Conservation (phyloP, 1,284 basidiomycete genomes). For the Bothia castanella region DNA sequence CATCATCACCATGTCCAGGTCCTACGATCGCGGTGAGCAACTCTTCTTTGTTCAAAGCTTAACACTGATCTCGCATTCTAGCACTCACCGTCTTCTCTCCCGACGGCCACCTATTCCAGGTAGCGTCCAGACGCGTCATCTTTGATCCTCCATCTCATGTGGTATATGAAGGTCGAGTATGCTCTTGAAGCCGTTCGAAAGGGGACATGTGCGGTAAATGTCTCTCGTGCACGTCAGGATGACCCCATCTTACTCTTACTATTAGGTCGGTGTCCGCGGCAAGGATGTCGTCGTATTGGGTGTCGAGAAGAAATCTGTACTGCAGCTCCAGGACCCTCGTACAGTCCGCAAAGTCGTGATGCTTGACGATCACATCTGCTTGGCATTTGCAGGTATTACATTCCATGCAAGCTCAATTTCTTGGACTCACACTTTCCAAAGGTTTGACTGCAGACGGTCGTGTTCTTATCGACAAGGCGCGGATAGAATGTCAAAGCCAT, state of each 20-base stretch:
- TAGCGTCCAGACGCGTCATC: slow-evolving; percentile 35
- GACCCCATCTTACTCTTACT: slow-evolving; percentile 10
- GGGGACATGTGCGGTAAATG: slow-evolving; percentile 90
- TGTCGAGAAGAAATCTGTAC: slow-evolving; percentile 97
- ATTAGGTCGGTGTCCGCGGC: slow-evolving; percentile 91
- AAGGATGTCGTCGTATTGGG: slow-evolving; percentile 94
- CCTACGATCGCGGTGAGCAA: slow-evolving; percentile 35
- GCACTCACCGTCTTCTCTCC: slow-evolving; percentile 94
- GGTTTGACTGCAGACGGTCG: slow-evolving; percentile 97
- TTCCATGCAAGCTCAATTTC: slow-evolving; percentile 4
- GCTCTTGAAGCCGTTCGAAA: slow-evolving; percentile 95
- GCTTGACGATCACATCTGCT: slow-evolving; percentile 96
- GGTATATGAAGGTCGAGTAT: slow-evolving; percentile 83
- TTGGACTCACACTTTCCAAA: slow-evolving; percentile 34
- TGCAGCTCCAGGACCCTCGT: slow-evolving; percentile 96
- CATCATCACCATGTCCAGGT: slow-evolving; percentile 31
- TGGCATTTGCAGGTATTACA: slow-evolving; percentile 92
- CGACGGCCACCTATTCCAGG: slow-evolving; percentile 92
- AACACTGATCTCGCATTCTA: slow-evolving; percentile 32
- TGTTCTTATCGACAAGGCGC: slow-evolving; percentile 96
- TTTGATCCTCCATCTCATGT: slow-evolving; percentile 18
- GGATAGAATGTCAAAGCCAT: slow-evolving; percentile 97
- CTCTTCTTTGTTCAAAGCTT: neutral
- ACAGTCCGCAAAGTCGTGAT: slow-evolving; percentile 98
- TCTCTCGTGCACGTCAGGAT: neutral